Percentiles rank a stretch among this genome's conserved stretches.
Conservation (phyloP, 495 filamentous ascomycete species). For the Daldinia caldariorum region DNA sequence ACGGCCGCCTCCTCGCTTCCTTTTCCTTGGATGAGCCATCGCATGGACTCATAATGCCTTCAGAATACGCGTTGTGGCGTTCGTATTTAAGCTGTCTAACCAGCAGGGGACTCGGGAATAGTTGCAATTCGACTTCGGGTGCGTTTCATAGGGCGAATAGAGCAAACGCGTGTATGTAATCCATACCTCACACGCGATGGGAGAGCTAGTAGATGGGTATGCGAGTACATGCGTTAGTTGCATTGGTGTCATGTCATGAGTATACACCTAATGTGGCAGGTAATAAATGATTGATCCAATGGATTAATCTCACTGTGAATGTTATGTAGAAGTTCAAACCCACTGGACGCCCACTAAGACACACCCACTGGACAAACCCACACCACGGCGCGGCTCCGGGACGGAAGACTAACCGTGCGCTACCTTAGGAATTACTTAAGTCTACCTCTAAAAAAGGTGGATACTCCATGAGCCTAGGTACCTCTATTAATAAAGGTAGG, state of each 20-base stretch:
- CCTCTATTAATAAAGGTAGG: background rate
- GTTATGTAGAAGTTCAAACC: slow-evolving; percentile 5
- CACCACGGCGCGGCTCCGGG: slow-evolving; percentile 19
- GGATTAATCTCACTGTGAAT: background rate
- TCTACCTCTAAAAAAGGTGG: background rate
- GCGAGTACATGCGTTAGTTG: background rate
- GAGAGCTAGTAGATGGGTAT: background rate
- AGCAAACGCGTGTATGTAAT: slow-evolving; percentile 4
- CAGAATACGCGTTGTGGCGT: slow-evolving; percentile 1
- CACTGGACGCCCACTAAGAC: no score
- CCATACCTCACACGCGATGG: background rate
- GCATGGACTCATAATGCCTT: slow-evolving; percentile 22
- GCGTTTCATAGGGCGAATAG: background rate
- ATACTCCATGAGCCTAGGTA: background rate
- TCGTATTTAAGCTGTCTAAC: slow-evolving; percentile 8
- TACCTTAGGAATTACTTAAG: background rate
- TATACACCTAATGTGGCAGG: slow-evolving; percentile 1
- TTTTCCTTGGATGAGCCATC: slow-evolving; percentile 46
- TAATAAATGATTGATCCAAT: background rate
- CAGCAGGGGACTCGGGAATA: slow-evolving; percentile 11
- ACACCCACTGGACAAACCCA: no score
- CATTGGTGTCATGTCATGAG: no score
- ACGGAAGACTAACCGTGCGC: slow-evolving; percentile 8
- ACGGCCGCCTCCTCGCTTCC: slow-evolving; percentile 40
- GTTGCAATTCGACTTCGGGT: background rate